Percentiles rank a stretch among this genome's conserved stretches.
These are phyloP conservation scores for Umbelopsis sp. DNA, from an alignment of 192 early-diverging fungal species.

Conservation along the genomic window DNA sequence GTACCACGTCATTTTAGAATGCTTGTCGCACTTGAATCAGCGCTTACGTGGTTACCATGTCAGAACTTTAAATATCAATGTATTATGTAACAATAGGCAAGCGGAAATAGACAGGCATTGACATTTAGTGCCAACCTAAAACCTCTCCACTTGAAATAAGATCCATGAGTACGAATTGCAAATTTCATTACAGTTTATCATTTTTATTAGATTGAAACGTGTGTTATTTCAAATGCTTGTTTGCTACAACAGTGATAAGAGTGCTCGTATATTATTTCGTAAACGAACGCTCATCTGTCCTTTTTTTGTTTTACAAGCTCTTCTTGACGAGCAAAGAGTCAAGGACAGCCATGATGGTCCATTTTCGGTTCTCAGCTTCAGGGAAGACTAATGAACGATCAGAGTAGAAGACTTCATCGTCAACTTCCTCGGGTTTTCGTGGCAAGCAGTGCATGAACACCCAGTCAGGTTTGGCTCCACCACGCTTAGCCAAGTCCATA, in stretches of 20 bases:
- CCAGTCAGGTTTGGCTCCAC: conserved; percentile 87
- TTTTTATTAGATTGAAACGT: too few species aligned
- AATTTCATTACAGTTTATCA: too few species aligned
- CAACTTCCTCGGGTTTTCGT: conserved; percentile 94
- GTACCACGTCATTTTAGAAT: too few species aligned
- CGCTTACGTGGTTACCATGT: too few species aligned
- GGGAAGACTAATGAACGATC: conserved; percentile 91
- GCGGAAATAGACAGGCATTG: too few species aligned
- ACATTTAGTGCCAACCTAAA: too few species aligned
- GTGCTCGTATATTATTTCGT: neutral
- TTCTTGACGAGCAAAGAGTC: conserved; percentile 65
- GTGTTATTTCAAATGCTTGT: neutral
- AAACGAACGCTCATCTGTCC: neutral
- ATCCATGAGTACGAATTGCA: too few species aligned
- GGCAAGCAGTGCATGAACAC: conserved; percentile 99
- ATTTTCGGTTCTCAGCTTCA: conserved; percentile 99
- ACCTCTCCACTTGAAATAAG: too few species aligned
- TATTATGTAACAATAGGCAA: too few species aligned
- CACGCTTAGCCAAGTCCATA: conserved; percentile 74
- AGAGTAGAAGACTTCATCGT: conserved; percentile 93
- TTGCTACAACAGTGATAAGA: neutral
- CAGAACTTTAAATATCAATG: too few species aligned
- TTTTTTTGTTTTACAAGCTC: conserved; percentile 41
- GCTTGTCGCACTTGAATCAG: too few species aligned
- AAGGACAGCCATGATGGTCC: conserved; percentile 91